Conservation (phyloP, 352 stramenopile genomes). For the Halophytophthora polymorphica region DNA sequence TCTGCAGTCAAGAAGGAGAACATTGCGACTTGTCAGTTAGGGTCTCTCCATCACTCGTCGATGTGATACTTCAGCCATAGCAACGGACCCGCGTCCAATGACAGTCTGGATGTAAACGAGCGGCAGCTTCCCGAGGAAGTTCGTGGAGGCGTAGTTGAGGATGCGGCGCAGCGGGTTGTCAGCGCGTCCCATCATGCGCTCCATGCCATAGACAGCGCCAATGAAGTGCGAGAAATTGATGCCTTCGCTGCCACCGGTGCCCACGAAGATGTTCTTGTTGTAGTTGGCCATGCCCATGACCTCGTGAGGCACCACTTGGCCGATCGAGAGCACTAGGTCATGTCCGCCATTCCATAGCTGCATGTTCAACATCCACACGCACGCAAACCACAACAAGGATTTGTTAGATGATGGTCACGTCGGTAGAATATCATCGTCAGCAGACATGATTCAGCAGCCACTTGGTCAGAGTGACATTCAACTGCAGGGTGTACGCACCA, state of each 20-base stretch:
- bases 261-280: slow-evolving; percentile 99
- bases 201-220: slow-evolving; percentile 97
- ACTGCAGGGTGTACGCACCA: slow-evolving; percentile 83
- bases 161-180: slow-evolving; percentile 95
- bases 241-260: slow-evolving; percentile 89
- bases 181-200: slow-evolving; percentile 96
- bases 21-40: no score
- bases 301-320: slow-evolving; percentile 97
- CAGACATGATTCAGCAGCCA: no score
- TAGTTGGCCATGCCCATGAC: slow-evolving; percentile 99
- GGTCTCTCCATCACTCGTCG: not conserved
- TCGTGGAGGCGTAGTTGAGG: slow-evolving; percentile 93
- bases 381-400: not conserved
- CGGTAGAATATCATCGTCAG: no score
- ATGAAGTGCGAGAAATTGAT: slow-evolving; percentile 99
- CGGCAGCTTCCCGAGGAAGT: slow-evolving; percentile 89
- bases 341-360: slow-evolving; percentile 90
- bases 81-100: slow-evolving; percentile 68
- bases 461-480: no score
- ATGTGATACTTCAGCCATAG: not conserved
- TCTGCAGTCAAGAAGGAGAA: slow-evolving; percentile 19
- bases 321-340: slow-evolving; percentile 94
- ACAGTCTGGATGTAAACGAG: slow-evolving; percentile 97
- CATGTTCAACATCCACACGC: no score
- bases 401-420: no score